Base-by-base conservation (phyloP, 208 protist species). In the Leishmania braziliensis region DNA sequence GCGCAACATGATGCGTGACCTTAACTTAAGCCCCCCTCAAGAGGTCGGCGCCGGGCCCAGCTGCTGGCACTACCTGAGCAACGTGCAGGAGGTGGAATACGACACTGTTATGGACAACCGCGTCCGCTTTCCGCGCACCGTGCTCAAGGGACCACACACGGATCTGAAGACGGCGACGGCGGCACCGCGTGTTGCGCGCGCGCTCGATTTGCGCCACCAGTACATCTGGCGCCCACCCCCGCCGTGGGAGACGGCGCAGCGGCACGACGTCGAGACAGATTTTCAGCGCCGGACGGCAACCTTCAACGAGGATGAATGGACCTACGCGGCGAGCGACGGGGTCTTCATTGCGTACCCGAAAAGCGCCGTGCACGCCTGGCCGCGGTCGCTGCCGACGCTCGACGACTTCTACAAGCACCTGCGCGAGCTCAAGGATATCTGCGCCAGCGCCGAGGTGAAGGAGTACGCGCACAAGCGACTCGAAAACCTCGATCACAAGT, bases 391-490 rank as follows among this genome's bases (percentile, higher is more conserved):
- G 71, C 95, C 95, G 54, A 98, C 95, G 65, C 77, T 96, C 1
- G 91, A 95, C 46, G 85, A 92, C 71, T 96, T 96, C 76, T 81
- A 92, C 69, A 87, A 85, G 51, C 90, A 97, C 89, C 83, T 97
- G 66, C 84, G 85, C 54, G 94, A 95, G 75, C 80, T 97, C 48
- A 85, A 92, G 56, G 83, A 81, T 39, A 96, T 98, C 65, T 95
- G 91, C 84, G 88, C 87, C 48, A 88, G 77, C 51, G 75, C 90
- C 18, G 91, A 95, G 78, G 94, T 97, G 51, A 99, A 99, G 87
- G 94, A 98, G 65, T 97, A 98, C 81, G 90, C 91, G 10, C 98
- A 97, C 78, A 93, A 94, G 60, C 90, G 98, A 23, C 91, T 99
- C 1, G 88, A 98, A 75, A 89, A 96, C 58, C 82, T 99, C 23